These are phyloP conservation scores for Heteromeles arbutifolia DNA, from an alignment of 306 rosid genomes.

Conservation along the genomic window DNA sequence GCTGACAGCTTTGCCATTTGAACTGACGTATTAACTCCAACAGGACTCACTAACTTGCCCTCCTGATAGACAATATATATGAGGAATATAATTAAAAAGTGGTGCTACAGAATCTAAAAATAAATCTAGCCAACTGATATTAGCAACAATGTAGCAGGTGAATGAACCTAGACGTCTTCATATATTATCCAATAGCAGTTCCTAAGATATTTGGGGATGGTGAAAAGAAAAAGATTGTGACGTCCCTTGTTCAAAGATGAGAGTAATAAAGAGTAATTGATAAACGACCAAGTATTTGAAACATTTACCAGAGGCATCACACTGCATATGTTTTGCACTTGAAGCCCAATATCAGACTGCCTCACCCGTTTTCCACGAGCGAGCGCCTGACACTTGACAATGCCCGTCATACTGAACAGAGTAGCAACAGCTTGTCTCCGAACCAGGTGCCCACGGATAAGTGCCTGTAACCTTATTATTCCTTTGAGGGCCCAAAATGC, in stretches of 20 bases:
- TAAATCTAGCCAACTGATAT: background rate
- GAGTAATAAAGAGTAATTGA: background rate
- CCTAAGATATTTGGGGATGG: background rate
- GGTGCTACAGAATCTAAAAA: background rate
- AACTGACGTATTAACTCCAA: slow-evolving; percentile 28
- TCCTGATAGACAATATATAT: slow-evolving; percentile 40
- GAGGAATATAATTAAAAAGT: slow-evolving; percentile 15
- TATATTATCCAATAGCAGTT: background rate
- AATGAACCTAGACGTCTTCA: background rate
- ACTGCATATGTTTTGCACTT: slow-evolving; percentile 52
- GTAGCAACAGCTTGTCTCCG: slow-evolving; percentile 96
- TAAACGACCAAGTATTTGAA: background rate
- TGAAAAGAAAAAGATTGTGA: background rate
- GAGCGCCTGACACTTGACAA: slow-evolving; percentile 85
- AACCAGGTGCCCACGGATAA: slow-evolving; percentile 97
- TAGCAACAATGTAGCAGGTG: background rate
- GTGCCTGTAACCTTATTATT: slow-evolving; percentile 98
- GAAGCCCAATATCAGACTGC: slow-evolving; percentile 51
- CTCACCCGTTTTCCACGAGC: slow-evolving; percentile 72
- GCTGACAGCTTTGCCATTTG: slow-evolving; percentile 52
- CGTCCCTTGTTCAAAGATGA: background rate
- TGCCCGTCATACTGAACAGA: slow-evolving; percentile 66
- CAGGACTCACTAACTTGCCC: slow-evolving; percentile 38
- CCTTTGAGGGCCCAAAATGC: slow-evolving; percentile 96
- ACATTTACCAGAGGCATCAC: slow-evolving; percentile 41